Evolutionary conservation across 2,329 filamentous ascomycete genomes (phyloP).

Genomic region (Colletotrichum spaethianum): DNA sequence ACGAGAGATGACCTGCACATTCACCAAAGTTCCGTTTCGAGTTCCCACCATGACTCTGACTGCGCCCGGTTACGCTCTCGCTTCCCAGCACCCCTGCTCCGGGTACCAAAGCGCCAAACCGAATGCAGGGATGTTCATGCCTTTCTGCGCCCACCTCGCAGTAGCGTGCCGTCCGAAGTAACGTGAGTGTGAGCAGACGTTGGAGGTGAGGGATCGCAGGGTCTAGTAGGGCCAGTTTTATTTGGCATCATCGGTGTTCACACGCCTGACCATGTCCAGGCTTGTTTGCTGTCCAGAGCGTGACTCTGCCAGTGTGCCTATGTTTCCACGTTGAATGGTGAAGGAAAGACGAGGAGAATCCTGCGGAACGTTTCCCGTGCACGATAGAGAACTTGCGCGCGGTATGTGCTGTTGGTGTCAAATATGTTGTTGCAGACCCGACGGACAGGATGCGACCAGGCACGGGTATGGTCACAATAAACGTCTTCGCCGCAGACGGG

Average conservation of each 20-base stretch:
- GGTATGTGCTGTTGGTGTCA: not conserved
- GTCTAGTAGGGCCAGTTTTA: conserved; percentile 27
- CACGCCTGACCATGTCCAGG: not conserved
- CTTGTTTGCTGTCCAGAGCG: not conserved
- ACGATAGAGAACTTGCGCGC: not conserved
- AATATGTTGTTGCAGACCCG: not conserved
- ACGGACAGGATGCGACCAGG: not conserved
- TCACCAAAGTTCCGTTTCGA: conserved; percentile 27
- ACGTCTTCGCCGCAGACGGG: conserved; percentile 14
- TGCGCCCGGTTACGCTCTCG: conserved; percentile 32
- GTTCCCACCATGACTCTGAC: conserved; percentile 23
- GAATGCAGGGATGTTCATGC: conserved; percentile 16
- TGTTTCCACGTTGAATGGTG: not conserved
- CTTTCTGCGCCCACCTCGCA: conserved; percentile 15
- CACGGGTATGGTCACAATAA: conserved; percentile 5
- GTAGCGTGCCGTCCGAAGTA: conserved; percentile 12
- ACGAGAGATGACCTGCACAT: not conserved
- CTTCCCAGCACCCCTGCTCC: conserved; percentile 29
- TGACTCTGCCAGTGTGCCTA: not conserved
- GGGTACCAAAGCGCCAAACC: conserved; percentile 7
- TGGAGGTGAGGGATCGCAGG: conserved; percentile 20
- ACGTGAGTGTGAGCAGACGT: conserved; percentile 1
- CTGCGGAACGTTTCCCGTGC: not conserved
- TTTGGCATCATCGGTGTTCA: conserved; percentile 5
- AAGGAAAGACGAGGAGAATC: not conserved